Conservation (phyloP, 192 early-diverging fungal species). For the Gaertneriomyces sp. region DNA sequence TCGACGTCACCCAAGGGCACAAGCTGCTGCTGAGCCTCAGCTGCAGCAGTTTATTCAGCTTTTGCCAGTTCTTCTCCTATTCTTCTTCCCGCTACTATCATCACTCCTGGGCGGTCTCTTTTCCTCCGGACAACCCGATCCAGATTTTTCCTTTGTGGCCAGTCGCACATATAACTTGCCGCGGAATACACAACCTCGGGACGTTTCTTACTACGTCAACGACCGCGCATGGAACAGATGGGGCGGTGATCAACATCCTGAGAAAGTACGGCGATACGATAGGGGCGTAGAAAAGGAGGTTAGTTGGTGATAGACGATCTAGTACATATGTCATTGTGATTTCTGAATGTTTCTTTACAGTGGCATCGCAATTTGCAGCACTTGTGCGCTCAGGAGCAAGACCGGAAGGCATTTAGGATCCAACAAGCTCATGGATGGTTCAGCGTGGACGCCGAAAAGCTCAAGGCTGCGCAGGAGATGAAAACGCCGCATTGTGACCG, state of each 20-base stretch:
- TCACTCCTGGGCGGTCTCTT: slow-evolving; percentile 41
- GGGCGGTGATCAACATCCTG: slow-evolving; percentile 37
- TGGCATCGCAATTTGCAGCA: slow-evolving; percentile 65
- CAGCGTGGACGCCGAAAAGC: slow-evolving; percentile 61
- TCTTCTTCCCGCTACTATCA: slow-evolving; percentile 71
- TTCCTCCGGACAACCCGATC: slow-evolving; percentile 31
- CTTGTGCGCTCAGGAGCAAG: slow-evolving; percentile 63
- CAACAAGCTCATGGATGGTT: slow-evolving; percentile 69
- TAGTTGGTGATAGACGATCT: slow-evolving; percentile 3
- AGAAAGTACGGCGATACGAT: slow-evolving; percentile 66
- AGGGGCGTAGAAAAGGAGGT: slow-evolving; percentile 63
- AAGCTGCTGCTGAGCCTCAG: slow-evolving; percentile 24
- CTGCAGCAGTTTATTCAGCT: slow-evolving; percentile 64
- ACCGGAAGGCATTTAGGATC: slow-evolving; percentile 50
- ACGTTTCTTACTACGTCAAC: slow-evolving; percentile 82
- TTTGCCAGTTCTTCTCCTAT: slow-evolving; percentile 72
- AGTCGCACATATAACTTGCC: slow-evolving; percentile 45
- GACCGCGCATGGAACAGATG: slow-evolving; percentile 37
- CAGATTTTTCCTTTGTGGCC: slow-evolving; percentile 63
- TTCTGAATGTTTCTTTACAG: slow-evolving; percentile 19
- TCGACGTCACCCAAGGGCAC: slow-evolving; percentile 43
- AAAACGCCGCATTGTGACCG: slow-evolving; percentile 67
- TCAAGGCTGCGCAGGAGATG: slow-evolving; percentile 64
- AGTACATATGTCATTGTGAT: background rate
- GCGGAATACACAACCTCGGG: slow-evolving; percentile 55